A percentile compares a stretch with the other conserved stretches of the same genome.
phyloP scores from a whole-genome alignment of 1,284 basidiomycete genomes.

The Porodaedalea pini region DNA sequence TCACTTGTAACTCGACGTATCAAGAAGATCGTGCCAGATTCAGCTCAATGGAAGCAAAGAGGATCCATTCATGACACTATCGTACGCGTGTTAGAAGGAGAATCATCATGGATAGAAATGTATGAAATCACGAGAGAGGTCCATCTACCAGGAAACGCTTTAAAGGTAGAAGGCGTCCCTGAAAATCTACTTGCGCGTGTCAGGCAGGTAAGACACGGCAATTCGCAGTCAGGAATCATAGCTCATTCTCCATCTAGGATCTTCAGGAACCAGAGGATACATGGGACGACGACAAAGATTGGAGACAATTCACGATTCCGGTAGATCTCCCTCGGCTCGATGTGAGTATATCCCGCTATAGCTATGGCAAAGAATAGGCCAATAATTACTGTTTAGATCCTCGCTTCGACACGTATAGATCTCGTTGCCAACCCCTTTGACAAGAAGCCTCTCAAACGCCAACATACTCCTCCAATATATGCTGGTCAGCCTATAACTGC shows the following conservation, averaged over 20 bases:
- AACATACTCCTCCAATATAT: conserved; percentile 44
- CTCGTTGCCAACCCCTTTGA: conserved; percentile 39
- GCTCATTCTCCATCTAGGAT: conserved; percentile 34
- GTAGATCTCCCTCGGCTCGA: conserved; percentile 80
- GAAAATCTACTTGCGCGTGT: conserved; percentile 25
- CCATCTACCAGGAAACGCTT: conserved; percentile 43
- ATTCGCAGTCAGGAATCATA: conserved; percentile 36
- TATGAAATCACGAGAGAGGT: conserved; percentile 70
- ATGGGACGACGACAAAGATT: conserved; percentile 38
- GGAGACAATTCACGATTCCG: conserved; percentile 73
- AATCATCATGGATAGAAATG: conserved; percentile 61
- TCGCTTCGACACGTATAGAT: conserved; percentile 61
- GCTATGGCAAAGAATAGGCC: not conserved
- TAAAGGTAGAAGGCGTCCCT: conserved; percentile 29
- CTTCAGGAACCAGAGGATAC: conserved; percentile 9
- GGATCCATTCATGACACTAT: conserved; percentile 44
- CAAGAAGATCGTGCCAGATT: conserved; percentile 37
- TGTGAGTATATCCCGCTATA: conserved; percentile 40
- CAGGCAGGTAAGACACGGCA: conserved; percentile 36
- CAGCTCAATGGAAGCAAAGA: conserved; percentile 30
- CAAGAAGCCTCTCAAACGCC: conserved; percentile 21
- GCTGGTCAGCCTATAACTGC: conserved; percentile 77
- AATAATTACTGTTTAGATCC: conserved; percentile 46
- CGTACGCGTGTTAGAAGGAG: conserved; percentile 56
- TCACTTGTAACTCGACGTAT: conserved; percentile 52